Evolutionary conservation across 139 green algal genomes (phyloP).

Genomic region (Nannochloris sp.): DNA sequence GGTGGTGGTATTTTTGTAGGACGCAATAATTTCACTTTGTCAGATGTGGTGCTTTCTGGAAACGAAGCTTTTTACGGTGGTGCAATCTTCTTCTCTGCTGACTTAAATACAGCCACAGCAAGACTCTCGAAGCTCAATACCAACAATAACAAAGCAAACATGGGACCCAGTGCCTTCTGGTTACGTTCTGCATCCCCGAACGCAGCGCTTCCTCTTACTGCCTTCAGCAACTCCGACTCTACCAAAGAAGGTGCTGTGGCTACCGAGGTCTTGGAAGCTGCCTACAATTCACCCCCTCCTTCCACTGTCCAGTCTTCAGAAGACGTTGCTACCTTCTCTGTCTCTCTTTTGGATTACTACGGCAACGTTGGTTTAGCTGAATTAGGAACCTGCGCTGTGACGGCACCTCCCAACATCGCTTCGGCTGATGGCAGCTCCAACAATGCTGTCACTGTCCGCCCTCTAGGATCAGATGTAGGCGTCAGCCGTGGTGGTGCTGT

Average conservation of each 20-base stretch:
- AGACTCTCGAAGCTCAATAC: not conserved
- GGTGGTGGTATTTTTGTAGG: constrained; percentile 15
- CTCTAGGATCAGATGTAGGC: not conserved
- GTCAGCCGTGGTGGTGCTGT: not conserved
- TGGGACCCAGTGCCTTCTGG: constrained; percentile 8
- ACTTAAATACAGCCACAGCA: not conserved
- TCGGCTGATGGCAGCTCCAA: not conserved
- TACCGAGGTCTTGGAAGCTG: not conserved
- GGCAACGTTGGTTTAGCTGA: constrained; percentile 4
- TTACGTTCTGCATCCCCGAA: not conserved
- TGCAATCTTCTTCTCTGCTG: constrained; percentile 9
- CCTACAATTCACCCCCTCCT: not conserved
- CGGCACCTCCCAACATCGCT: not conserved
- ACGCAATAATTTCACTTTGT: not conserved
- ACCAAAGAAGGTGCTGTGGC: not conserved
- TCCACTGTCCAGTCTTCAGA: not conserved
- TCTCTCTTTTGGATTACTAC: constrained; percentile 15
- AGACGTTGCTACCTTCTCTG: not conserved
- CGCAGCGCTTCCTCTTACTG: not conserved
- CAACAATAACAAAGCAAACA: not conserved
- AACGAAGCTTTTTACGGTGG: constrained; percentile 20
- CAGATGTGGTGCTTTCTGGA: not conserved
- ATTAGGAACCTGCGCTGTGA: not conserved
- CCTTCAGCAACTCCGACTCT: not conserved
- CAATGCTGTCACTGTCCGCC: not conserved